A percentile compares a stretch with the other conserved stretches of the same genome.
Conservation (phyloP, 1,284 basidiomycete species). For the Fomitopsis palustris region DNA sequence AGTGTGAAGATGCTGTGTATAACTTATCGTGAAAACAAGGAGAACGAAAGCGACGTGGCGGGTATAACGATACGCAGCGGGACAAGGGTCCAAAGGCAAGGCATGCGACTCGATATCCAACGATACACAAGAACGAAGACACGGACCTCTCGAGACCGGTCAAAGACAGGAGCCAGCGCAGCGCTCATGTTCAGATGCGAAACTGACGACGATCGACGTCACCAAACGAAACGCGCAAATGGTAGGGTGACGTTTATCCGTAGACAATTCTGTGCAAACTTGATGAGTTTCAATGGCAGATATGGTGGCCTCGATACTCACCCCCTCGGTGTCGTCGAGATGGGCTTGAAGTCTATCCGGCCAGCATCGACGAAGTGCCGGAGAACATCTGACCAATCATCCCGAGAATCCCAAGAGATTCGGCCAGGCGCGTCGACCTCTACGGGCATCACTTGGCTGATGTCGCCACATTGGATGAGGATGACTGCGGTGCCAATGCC, state of each 20-base stretch:
- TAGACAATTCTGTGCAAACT: constrained; percentile 33
- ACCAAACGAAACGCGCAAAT: neutral
- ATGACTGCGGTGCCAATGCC: constrained; percentile 72
- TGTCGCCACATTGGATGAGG: constrained; percentile 67
- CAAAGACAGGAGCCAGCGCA: constrained; percentile 5
- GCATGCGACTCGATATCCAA: constrained; percentile 2
- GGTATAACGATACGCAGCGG: constrained; percentile 12
- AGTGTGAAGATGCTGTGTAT: constrained; percentile 11
- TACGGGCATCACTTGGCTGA: constrained; percentile 79
- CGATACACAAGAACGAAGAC: neutral
- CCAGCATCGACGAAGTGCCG: constrained; percentile 69
- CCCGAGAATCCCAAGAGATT: constrained; percentile 68
- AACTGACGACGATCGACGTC: constrained; percentile 14
- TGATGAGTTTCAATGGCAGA: neutral
- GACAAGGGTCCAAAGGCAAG: neutral
- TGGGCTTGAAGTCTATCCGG: constrained; percentile 71
- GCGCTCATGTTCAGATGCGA: constrained; percentile 1
- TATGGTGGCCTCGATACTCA: constrained; percentile 34
- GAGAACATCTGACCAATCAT: constrained; percentile 67
- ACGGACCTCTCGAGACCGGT: neutral
- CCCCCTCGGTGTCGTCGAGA: constrained; percentile 71
- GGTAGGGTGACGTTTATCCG: constrained; percentile 24
- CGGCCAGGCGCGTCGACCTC: constrained; percentile 72
- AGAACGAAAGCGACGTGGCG: constrained; percentile 1
- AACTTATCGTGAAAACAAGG: constrained; percentile 8